A percentile compares a stretch with the other conserved stretches of the same genome.
Evolutionary conservation across 768 basidiomycete species (phyloP).

Genomic region (Asterophora parasitica): DNA sequence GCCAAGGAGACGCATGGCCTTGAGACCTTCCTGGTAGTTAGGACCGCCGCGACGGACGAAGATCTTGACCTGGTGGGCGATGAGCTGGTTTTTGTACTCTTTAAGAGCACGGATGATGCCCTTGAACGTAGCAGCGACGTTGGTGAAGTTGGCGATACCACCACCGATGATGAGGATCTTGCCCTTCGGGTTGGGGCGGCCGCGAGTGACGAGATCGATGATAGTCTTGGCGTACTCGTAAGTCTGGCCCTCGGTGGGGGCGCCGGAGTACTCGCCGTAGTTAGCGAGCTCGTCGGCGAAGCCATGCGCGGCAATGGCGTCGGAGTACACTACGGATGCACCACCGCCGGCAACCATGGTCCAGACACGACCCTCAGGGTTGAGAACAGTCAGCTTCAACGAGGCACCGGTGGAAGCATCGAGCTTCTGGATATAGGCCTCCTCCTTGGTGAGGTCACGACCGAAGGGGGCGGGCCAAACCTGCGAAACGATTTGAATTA

Average conservation of each 20-base stretch:
- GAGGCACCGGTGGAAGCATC: constrained; percentile 97
- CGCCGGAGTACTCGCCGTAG: constrained; percentile 99
- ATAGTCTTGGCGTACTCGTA: constrained; percentile 99
- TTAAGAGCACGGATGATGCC: constrained; percentile 97
- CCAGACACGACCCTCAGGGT: constrained; percentile 94
- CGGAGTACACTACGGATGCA: constrained; percentile 62
- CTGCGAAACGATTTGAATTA: constrained; percentile 22
- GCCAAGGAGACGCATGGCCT: constrained; percentile 96
- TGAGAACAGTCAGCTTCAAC: constrained; percentile 95
- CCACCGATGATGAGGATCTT: constrained; percentile 99
- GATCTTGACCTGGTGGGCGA: constrained; percentile 84
- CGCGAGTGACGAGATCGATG: constrained; percentile 93
- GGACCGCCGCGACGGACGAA: constrained; percentile 98
- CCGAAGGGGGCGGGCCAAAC: constrained; percentile 94
- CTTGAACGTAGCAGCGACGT: constrained; percentile 99
- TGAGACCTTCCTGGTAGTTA: constrained; percentile 97
- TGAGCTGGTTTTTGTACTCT: constrained; percentile 84
- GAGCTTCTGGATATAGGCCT: constrained; percentile 98
- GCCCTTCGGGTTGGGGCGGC: constrained; percentile 75
- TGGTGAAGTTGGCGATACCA: constrained; percentile 99
- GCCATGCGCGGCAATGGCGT: constrained; percentile 87
- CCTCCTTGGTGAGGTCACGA: constrained; percentile 96
- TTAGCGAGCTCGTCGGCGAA: constrained; percentile 98
- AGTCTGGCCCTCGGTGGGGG: constrained; percentile 96
- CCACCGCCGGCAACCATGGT: constrained; percentile 99